Percentiles rank a stretch among this genome's conserved stretches.
These are phyloP conservation scores for Aspergillus olivimuriae DNA, from an alignment of 495 filamentous ascomycete genomes.

Conservation along the genomic window DNA sequence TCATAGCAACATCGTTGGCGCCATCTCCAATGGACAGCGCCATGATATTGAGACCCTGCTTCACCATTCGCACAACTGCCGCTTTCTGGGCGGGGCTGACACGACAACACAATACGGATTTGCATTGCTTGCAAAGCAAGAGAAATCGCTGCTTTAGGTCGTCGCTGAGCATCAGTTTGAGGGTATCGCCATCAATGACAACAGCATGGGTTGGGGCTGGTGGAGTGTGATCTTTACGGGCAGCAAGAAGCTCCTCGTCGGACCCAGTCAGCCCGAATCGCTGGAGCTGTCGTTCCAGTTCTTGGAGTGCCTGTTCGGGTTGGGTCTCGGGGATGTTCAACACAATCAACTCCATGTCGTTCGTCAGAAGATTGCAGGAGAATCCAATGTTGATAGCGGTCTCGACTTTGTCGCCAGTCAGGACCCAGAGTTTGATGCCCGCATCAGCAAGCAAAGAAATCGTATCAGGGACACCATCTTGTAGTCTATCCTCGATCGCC, in stretches of 20 bases:
- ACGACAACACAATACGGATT: conserved; percentile 93
- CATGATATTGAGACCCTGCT: conserved; percentile 91
- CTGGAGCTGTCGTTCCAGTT: conserved; percentile 66
- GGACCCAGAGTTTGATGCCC: conserved; percentile 99
- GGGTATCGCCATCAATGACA: conserved; percentile 90
- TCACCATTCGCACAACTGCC: conserved; percentile 94
- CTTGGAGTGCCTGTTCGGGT: conserved; percentile 52
- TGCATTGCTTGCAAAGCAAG: conserved; percentile 94
- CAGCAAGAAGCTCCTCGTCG: conserved; percentile 76
- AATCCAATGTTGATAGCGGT: conserved; percentile 99
- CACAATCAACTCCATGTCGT: conserved; percentile 94
- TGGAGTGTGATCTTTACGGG: conserved; percentile 73
- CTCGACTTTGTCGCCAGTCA: conserved; percentile 98
- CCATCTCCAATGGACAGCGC: conserved; percentile 95
- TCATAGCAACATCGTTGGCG: conserved; percentile 99
- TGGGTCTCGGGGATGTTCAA: conserved; percentile 78
- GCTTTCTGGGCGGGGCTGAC: conserved; percentile 97
- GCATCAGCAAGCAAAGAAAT: conserved; percentile 89
- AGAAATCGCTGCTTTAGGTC: conserved; percentile 84
- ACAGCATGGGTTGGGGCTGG: conserved; percentile 90
- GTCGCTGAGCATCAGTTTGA: conserved; percentile 83
- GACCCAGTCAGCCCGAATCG: conserved; percentile 77
- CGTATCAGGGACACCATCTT: conserved; percentile 95
- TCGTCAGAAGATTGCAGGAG: conserved; percentile 95
- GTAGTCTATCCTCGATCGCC: conserved; percentile 94